These are phyloP conservation scores for Kazachstania taianensis DNA, from an alignment of 805 yeast genomes.

Conservation along the genomic window DNA sequence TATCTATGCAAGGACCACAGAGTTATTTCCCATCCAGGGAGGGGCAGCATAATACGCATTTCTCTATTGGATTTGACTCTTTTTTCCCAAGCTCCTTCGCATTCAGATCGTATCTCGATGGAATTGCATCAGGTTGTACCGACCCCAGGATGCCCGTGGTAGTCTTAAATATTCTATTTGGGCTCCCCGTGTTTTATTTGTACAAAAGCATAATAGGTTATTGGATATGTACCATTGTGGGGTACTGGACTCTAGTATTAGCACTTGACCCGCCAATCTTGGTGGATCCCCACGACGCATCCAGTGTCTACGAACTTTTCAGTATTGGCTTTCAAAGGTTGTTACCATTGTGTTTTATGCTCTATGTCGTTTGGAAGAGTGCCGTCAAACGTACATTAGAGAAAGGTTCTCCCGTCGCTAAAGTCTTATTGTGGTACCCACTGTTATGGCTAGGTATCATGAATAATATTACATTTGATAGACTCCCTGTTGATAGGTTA, in stretches of 20 bases:
- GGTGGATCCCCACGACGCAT: constrained; percentile 44
- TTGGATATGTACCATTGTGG: constrained; percentile 53
- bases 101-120: constrained; percentile 38
- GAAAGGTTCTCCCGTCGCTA: constrained; percentile 34
- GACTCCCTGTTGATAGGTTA: constrained; percentile 79
- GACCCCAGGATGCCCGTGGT: constrained; percentile 60
- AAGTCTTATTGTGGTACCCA: constrained; percentile 53
- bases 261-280: constrained; percentile 71
- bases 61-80: constrained; percentile 46
- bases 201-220: constrained; percentile 39
- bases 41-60: constrained; percentile 45
- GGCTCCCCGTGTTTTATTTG: constrained; percentile 50
- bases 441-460: constrained; percentile 76
- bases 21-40: constrained; percentile 36
- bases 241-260: constrained; percentile 75
- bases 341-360: constrained; percentile 62
- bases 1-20: constrained; percentile 48
- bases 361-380: constrained; percentile 58
- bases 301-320: constrained; percentile 45
- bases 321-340: constrained; percentile 67
- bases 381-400: constrained; percentile 42
- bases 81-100: constrained; percentile 67
- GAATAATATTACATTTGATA: constrained; percentile 80
- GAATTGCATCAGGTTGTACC: constrained; percentile 41
- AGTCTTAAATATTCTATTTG: constrained; percentile 47